Evolutionary conservation across 2,329 filamentous ascomycete genomes (phyloP), one percentile per base, ranked within the genome.

Genomic region (Dactylellina leptospora): DNA sequence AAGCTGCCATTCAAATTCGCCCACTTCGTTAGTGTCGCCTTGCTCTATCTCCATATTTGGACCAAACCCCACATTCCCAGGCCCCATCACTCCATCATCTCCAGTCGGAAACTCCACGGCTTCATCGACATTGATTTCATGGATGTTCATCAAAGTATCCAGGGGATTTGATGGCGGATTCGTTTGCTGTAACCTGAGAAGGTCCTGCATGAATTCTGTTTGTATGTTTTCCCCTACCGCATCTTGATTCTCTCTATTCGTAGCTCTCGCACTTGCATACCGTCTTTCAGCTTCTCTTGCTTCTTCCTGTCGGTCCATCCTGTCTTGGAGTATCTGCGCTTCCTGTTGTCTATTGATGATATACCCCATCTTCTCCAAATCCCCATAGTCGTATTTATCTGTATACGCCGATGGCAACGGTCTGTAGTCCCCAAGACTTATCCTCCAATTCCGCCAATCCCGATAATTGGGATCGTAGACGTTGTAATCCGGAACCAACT

Each of bases 381-480:
- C 16, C 10, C 25, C 25, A 22, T 42, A 25, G 11, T 25, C 4
- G 23, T 63, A 54, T 13, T 13, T 20, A 20, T 48, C 8, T 13
- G 40, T 40, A 30, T 55, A 40, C 2, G 48, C 22, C 20, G 20
- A 38, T 1, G 60, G 20, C 9, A 63, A 48, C 5, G 27, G 3
- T n/a, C 50, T 55, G 23, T 63, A 63, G 40, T 55, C 50, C 28
- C 60, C 60, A 11, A n/a, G 22, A 8, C 27, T 27, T 11, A 48
- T 48, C 50, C 48, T 55, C n/a, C 33, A 36, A 30, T 63, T 63
- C n/a, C 60, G 55, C 60, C 60, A 63, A 55, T 63, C 28, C 22
- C 50, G 55, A 40, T 27, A 63, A 4, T 40, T 30, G 1, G 22
- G 4, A 6, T 16, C 3, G 13, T 63, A 55, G 4, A 63, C 60